A percentile compares a stretch with the other conserved stretches of the same genome.
These are phyloP conservation scores for Stropharia rugosoannulata DNA, from an alignment of 768 basidiomycete genomes.

Conservation along the genomic window DNA sequence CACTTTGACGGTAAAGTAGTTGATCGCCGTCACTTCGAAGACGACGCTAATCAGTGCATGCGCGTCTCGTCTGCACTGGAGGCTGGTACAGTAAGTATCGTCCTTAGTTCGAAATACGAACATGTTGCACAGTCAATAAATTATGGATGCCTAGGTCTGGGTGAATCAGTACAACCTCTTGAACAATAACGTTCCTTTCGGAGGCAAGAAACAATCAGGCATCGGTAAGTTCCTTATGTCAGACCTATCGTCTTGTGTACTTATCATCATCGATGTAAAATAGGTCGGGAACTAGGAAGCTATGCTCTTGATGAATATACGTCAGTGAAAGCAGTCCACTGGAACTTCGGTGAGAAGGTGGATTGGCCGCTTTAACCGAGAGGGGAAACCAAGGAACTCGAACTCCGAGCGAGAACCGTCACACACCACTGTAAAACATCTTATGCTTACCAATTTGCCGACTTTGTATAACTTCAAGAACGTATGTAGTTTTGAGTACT, in stretches of 20 bases:
- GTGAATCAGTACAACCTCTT: slow-evolving; percentile 87
- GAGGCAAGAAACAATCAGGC: slow-evolving; percentile 92
- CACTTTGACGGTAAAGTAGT: neutral
- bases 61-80: slow-evolving; percentile 83
- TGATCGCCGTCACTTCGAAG: slow-evolving; percentile 28
- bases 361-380: slow-evolving; percentile 68
- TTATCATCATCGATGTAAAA: slow-evolving; percentile 3
- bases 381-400: neutral
- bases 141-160: slow-evolving; percentile 62
- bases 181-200: slow-evolving; percentile 90
- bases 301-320: slow-evolving; percentile 86
- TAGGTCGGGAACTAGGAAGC: slow-evolving; percentile 86
- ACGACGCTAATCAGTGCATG: slow-evolving; percentile 87
- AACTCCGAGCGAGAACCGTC: neutral
- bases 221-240: slow-evolving; percentile 50
- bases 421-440: no score
- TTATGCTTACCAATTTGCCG: no score
- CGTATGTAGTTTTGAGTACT: no score
- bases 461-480: no score
- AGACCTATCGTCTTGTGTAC: neutral
- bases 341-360: slow-evolving; percentile 82
- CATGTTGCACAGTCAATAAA: neutral
- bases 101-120: neutral
- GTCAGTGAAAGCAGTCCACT: slow-evolving; percentile 79
- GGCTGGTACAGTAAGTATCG: slow-evolving; percentile 74